A percentile compares a stretch with the other conserved stretches of the same genome.
These are phyloP conservation scores for Phytophthora palmivora DNA, from an alignment of 352 stramenopile genomes.

Conservation along the genomic window DNA sequence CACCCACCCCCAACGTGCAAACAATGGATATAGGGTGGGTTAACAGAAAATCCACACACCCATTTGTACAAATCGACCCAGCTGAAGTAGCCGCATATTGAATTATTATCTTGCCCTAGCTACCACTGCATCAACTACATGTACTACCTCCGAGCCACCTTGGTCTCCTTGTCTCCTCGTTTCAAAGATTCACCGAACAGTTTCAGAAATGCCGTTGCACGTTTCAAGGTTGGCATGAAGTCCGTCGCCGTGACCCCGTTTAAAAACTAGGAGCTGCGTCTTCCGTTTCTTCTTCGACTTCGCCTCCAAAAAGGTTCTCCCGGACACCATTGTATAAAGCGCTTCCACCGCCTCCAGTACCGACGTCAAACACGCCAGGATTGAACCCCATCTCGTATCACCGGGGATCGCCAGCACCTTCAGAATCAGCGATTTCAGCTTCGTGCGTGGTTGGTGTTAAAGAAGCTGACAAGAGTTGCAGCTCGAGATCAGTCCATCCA, in stretches of 20 bases:
- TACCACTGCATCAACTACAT: too few species aligned
- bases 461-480: neutral
- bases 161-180: too few species aligned
- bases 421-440: neutral
- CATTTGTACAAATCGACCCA: too few species aligned
- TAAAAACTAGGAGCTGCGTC: neutral
- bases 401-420: neutral
- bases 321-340: neutral
- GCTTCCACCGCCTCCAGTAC: neutral
- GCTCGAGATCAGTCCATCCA: neutral
- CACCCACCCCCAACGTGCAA: too few species aligned
- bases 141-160: too few species aligned
- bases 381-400: neutral
- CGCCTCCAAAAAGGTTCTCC: neutral
- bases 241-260: neutral
- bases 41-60: too few species aligned
- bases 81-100: too few species aligned
- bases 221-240: neutral
- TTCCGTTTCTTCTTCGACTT: conserved; percentile 7
- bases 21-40: too few species aligned
- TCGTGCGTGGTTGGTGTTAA: too few species aligned
- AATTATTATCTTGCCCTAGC: too few species aligned
- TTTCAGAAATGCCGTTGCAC: neutral
- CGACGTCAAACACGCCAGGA: neutral
- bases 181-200: too few species aligned